Evolutionary conservation across 768 basidiomycete genomes (phyloP), one percentile per base, ranked within the genome.

Genomic region (Suillus decipiens): DNA sequence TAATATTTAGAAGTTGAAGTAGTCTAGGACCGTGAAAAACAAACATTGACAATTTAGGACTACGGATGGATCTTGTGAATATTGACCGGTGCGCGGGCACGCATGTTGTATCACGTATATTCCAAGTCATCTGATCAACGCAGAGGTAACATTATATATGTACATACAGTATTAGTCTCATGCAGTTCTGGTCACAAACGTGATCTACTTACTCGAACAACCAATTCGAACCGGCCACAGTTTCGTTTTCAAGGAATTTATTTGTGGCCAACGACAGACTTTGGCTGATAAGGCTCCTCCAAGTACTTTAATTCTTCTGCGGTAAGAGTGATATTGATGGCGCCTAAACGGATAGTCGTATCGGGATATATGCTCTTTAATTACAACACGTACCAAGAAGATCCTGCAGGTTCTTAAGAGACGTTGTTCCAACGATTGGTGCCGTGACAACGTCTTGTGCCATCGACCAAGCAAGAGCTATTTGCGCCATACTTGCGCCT

Each of bases 401-500:
- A 59, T 88, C 86, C 28, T 79, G 69, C 33, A 88, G 71, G 61
- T 86, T 84, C 34, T 83, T 76, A 5, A 82, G 64, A 36, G 80
- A 84, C 1, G 83, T 84, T 0, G 81, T 78, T 1, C 86, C 87
- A 39, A 88, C 79, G 67, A 89, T 86, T 0, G 87, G 87, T 1
- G 86, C 86, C 0, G 84, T 75, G 5, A 88, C 80, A 33, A 78
- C 77, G n/a, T 79, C 74, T 65, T 80, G 80, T 3, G 78, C 68
- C 59, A 84, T 65, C 3, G 77, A 72, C 86, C 86, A 88, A 14
- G 85, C 83, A 31, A 85, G 65, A 3, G 84, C 77, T 8, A 86
- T 73, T 64, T 86, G 84, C 0, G 85, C 84, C 88, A 89, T 89
- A 36, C 76, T 80, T 7, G 79, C 72, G 5, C 78, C 78, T 50